A percentile compares a stretch with the other conserved stretches of the same genome.
Conservation (phyloP, 345 rosid genomes). For the Moricandia arvensis region DNA sequence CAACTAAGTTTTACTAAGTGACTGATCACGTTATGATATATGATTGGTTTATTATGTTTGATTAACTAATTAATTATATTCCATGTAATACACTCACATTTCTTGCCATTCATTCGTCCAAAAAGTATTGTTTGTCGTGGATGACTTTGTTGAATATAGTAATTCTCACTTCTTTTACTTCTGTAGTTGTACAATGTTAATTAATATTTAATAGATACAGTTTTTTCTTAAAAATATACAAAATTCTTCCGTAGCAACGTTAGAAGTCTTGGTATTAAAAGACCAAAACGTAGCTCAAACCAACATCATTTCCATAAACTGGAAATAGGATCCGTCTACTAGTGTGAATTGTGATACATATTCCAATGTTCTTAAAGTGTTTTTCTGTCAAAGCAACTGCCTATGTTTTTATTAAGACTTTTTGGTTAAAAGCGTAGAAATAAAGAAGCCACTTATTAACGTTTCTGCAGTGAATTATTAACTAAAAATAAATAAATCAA, state of each 20-base stretch:
- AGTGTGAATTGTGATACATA: not conserved
- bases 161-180: not conserved
- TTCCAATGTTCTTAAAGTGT: not conserved
- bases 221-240: too few species aligned
- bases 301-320: slow-evolving; percentile 1
- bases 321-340: not conserved
- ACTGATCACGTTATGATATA: slow-evolving; percentile 5
- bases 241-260: not conserved
- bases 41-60: not conserved
- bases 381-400: not conserved
- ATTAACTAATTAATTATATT: not conserved
- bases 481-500: not conserved
- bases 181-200: slow-evolving; percentile 2
- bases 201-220: not conserved
- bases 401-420: not conserved
- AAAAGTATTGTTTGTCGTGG: not conserved
- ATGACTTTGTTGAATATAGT: not conserved
- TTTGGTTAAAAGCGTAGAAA: not conserved
- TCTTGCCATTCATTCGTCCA: not conserved
- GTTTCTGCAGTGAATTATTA: not conserved
- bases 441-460: not conserved
- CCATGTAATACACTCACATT: not conserved
- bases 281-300: not conserved
- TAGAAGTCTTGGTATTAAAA: not conserved
- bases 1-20: not conserved